Evolutionary conservation across 2,329 filamentous ascomycete genomes (phyloP).

Genomic region (Paracamarosporium sp.): DNA sequence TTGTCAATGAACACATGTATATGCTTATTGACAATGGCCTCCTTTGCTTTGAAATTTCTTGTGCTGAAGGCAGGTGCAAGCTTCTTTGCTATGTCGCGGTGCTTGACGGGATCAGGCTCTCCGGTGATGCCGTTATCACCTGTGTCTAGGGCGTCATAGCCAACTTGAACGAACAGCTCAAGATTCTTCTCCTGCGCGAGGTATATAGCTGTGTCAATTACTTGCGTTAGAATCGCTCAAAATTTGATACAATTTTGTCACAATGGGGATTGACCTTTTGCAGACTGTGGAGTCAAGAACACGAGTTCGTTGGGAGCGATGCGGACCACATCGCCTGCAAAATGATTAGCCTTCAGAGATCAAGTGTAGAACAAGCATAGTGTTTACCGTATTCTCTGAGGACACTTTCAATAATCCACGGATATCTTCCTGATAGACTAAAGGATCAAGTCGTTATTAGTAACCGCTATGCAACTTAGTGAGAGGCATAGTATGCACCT

Average conservation of each 20-base stretch:
- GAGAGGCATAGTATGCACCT: conserved; percentile 3
- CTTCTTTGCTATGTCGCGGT: conserved; percentile 7
- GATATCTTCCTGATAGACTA: conserved; percentile 3
- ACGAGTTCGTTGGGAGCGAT: conserved; percentile 11
- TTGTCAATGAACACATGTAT: conserved; percentile 2
- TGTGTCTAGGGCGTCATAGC: conserved; percentile 8
- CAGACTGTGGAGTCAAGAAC: not conserved
- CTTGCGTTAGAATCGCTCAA: not conserved
- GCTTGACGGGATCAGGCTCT: conserved; percentile 8
- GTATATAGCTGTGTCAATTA: conserved; percentile 3
- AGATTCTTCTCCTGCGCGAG: conserved; percentile 10
- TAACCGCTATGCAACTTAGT: not conserved
- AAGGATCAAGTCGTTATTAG: not conserved
- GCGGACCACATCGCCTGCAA: conserved; percentile 5
- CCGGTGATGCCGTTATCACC: conserved; percentile 8
- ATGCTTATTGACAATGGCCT: not conserved
- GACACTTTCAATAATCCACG: not conserved
- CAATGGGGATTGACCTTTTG: conserved; percentile 1
- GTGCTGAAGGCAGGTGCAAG: conserved; percentile 9
- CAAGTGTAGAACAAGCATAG: not conserved
- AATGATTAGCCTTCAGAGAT: not conserved
- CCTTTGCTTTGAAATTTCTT: conserved; percentile 10
- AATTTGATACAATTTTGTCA: not conserved
- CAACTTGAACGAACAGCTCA: conserved; percentile 9
- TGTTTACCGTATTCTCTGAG: conserved; percentile 1